Conservation (phyloP, 495 filamentous ascomycete genomes). For the Aspergillus biplanus region DNA sequence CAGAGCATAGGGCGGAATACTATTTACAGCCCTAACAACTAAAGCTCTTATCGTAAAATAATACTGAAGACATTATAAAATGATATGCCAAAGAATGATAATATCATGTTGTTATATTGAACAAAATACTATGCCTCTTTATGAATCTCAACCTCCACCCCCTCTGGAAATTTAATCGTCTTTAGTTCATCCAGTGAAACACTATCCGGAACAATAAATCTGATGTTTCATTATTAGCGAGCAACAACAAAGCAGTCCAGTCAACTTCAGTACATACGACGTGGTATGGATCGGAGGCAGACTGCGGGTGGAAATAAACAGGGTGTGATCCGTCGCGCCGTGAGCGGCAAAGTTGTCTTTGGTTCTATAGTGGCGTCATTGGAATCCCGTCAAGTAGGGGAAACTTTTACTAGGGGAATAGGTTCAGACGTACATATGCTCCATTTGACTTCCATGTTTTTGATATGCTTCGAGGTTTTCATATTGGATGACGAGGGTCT, state of each 20-base stretch:
- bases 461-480: slow-evolving; percentile 21
- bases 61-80: background rate
- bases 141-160: slow-evolving; percentile 19
- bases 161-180: slow-evolving; percentile 17
- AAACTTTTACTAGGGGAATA: too few relatives aligned
- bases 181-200: slow-evolving; percentile 22
- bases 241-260: background rate
- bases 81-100: background rate
- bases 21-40: too few relatives aligned
- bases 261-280: slow-evolving; percentile 5
- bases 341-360: slow-evolving; percentile 15
- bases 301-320: slow-evolving; percentile 24
- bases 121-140: slow-evolving; percentile 5
- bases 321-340: slow-evolving; percentile 17
- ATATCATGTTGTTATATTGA: background rate
- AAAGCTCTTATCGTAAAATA: too few relatives aligned
- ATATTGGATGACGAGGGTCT: slow-evolving; percentile 25
- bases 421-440: slow-evolving; percentile 16
- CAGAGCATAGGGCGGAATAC: too few relatives aligned
- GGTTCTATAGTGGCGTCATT: too few relatives aligned
- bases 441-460: slow-evolving; percentile 19
- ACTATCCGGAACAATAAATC: slow-evolving; percentile 17
- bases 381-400: too few relatives aligned
- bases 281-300: slow-evolving; percentile 23
- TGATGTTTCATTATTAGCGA: background rate